Percentiles rank a stretch among this genome's conserved stretches.
Conservation (phyloP, 2,329 filamentous ascomycete genomes). For the Epichloe aotearoae region DNA sequence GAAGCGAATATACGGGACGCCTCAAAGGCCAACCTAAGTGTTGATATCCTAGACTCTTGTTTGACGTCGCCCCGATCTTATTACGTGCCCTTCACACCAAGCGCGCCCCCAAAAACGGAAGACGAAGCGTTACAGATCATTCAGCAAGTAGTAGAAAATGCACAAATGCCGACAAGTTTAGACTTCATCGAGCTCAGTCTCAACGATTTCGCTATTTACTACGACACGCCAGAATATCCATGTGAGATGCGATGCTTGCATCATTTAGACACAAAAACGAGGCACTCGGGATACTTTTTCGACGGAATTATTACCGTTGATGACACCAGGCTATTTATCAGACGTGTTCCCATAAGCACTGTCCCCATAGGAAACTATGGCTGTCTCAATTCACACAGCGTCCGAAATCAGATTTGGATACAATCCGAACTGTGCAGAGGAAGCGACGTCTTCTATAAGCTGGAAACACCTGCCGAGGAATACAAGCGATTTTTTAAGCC, state of each 20-base stretch:
- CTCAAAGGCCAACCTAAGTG: neutral
- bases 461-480: constrained; percentile 40
- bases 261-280: constrained; percentile 27
- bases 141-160: neutral
- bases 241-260: constrained; percentile 44
- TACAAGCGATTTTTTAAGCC: constrained; percentile 49
- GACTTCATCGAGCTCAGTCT: constrained; percentile 36
- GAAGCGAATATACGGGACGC: neutral
- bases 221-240: constrained; percentile 20
- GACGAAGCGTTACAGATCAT: constrained; percentile 5
- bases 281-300: constrained; percentile 33
- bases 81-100: neutral
- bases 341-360: constrained; percentile 39
- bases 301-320: constrained; percentile 45
- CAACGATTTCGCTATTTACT: constrained; percentile 46
- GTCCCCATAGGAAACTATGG: constrained; percentile 58
- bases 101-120: neutral
- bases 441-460: constrained; percentile 46
- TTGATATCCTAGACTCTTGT: neutral
- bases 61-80: neutral
- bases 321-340: constrained; percentile 33
- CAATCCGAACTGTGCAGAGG: constrained; percentile 34
- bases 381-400: constrained; percentile 29
- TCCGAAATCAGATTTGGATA: constrained; percentile 49
- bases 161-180: neutral